A percentile compares a stretch with the other conserved stretches of the same genome.
Conservation (phyloP, 768 basidiomycete species). For the Trametes coccinea region DNA sequence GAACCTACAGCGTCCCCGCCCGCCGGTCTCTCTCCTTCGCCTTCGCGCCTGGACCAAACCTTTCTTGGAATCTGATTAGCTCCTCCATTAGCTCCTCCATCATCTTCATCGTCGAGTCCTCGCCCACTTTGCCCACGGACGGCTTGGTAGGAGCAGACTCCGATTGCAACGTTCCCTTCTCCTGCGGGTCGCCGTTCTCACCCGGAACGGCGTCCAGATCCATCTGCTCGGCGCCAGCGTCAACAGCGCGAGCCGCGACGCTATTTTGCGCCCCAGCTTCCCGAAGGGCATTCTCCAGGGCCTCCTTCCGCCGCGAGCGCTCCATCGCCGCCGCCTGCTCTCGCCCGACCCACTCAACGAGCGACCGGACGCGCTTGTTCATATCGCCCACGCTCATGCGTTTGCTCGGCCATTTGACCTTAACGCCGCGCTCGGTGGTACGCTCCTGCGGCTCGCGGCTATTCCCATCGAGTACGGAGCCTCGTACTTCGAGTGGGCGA, state of each 20-base stretch:
- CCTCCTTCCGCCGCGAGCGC: conserved; percentile 65
- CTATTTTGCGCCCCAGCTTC: conserved; percentile 22
- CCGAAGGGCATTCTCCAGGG: conserved; percentile 57
- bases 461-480: conserved; percentile 41
- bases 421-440: conserved; percentile 73
- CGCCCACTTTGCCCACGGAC: conserved; percentile 7
- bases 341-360: conserved; percentile 93
- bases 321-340: conserved; percentile 79
- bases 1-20: conserved; percentile 31
- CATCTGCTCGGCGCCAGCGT: conserved; percentile 31
- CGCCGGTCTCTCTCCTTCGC: conserved; percentile 39
- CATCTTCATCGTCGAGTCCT: conserved; percentile 63
- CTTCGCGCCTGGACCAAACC: conserved; percentile 65
- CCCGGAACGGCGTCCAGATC: conserved; percentile 29
- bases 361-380: conserved; percentile 88
- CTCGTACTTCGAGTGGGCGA: conserved; percentile 70
- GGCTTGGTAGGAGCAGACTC: not conserved
- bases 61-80: conserved; percentile 84
- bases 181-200: conserved; percentile 25
- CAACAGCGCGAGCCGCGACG: not conserved
- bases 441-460: conserved; percentile 59
- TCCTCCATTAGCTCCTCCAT: conserved; percentile 94
- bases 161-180: conserved; percentile 12
- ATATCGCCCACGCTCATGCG: conserved; percentile 96
- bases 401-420: conserved; percentile 92